These are phyloP conservation scores for Mortierella sp. DNA, from an alignment of 371 early-diverging fungal species.

Conservation along the genomic window DNA sequence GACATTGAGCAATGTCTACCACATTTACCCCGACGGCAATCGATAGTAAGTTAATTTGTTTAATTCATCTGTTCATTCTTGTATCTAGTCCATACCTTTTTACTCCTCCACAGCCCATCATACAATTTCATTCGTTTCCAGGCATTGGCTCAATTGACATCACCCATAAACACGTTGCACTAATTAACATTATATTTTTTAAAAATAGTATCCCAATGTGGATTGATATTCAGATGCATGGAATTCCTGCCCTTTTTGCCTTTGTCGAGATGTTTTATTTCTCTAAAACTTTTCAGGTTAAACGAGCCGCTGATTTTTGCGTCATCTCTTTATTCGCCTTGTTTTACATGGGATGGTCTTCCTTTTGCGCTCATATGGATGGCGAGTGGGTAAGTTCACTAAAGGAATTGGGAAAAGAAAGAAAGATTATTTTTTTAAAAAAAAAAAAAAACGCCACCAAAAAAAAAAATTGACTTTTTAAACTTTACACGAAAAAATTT, in stretches of 20 bases:
- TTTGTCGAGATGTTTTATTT: constrained; percentile 39
- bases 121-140: neutral
- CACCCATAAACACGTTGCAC: too few species aligned
- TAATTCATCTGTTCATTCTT: neutral
- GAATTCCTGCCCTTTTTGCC: constrained; percentile 25
- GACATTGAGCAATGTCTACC: constrained; percentile 14
- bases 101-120: neutral
- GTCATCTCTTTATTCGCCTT: neutral
- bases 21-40: constrained; percentile 35
- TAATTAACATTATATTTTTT: neutral
- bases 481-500: neutral
- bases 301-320: constrained; percentile 9
- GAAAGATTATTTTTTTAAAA: neutral
- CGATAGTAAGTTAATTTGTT: constrained; percentile 29
- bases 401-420: neutral
- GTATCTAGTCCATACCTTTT: neutral
- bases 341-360: constrained; percentile 35
- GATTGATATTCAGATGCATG: constrained; percentile 50
- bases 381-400: constrained; percentile 39
- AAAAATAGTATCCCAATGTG: constrained; percentile 42
- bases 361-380: constrained; percentile 41
- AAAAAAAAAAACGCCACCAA: neutral
- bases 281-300: constrained; percentile 25
- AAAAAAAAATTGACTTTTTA: too few species aligned
- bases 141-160: neutral